Percentiles rank a stretch among this genome's conserved stretches.
Conservation (phyloP, 805 yeast species). For the Alloascoidea africana region DNA sequence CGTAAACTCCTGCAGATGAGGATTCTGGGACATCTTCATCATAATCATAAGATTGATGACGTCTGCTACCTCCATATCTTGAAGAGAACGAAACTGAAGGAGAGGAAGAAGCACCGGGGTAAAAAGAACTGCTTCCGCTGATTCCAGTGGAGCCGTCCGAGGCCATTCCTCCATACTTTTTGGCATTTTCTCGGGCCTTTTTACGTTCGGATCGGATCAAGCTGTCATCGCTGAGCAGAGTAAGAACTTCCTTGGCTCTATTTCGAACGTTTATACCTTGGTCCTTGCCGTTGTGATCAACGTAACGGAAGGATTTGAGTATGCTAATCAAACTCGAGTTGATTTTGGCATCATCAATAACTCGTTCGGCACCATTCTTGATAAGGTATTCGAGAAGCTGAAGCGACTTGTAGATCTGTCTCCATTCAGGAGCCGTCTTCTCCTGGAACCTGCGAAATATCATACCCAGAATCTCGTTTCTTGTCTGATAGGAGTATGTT, state of each 20-base stretch:
- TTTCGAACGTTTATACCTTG: conserved; percentile 93
- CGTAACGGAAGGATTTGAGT: conserved; percentile 88
- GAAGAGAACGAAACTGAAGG: conserved; percentile 6
- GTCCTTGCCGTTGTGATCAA: conserved; percentile 86
- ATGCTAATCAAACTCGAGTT: conserved; percentile 68
- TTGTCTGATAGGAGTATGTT: conserved; percentile 66
- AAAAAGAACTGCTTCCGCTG: conserved; percentile 15
- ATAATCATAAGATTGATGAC: conserved; percentile 16
- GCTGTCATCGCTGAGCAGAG: conserved; percentile 61
- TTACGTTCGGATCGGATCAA: conserved; percentile 72
- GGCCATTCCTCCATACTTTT: conserved; percentile 72
- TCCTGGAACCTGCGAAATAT: conserved; percentile 85
- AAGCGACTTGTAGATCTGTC: conserved; percentile 90
- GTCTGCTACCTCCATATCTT: conserved; percentile 9
- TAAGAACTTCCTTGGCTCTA: conserved; percentile 64
- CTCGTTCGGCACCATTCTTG: conserved; percentile 87
- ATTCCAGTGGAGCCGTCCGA: conserved; percentile 31
- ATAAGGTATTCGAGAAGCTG: conserved; percentile 84
- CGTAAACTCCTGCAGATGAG: conserved; percentile 15
- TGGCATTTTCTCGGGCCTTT: conserved; percentile 75
- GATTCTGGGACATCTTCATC: conserved; percentile 11
- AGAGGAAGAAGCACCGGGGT: conserved; percentile 14
- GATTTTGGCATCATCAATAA: conserved; percentile 87
- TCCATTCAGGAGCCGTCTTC: conserved; percentile 92
- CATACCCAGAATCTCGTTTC: conserved; percentile 69